phyloP scores from a whole-genome alignment of 1,284 basidiomycete species.

The Puccinia hordei region DNA sequence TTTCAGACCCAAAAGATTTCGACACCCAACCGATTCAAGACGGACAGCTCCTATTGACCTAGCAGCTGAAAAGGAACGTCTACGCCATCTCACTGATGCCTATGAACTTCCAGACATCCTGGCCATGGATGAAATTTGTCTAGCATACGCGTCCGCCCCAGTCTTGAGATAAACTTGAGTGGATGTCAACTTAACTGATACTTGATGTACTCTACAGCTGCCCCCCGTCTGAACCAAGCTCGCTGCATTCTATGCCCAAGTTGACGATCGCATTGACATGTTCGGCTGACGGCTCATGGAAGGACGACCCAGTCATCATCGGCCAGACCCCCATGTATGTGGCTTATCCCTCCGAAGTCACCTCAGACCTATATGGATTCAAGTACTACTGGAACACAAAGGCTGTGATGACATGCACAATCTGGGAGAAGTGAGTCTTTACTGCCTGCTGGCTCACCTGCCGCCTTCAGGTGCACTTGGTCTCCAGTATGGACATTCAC shows the following conservation, averaged over 20 bases:
- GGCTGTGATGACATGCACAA: slow-evolving; percentile 40
- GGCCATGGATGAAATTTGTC: slow-evolving; percentile 44
- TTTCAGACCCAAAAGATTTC: slow-evolving; percentile 38
- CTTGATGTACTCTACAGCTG: slow-evolving; percentile 4
- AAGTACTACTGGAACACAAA: slow-evolving; percentile 38
- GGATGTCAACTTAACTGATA: background rate
- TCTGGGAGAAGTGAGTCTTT: slow-evolving; percentile 47
- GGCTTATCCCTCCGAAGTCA: slow-evolving; percentile 39
- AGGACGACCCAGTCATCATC: slow-evolving; percentile 38
- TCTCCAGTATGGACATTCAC: background rate
- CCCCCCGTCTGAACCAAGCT: slow-evolving; percentile 29
- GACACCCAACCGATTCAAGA: slow-evolving; percentile 11
- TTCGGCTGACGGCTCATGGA: slow-evolving; percentile 48
- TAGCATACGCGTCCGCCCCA: slow-evolving; percentile 38
- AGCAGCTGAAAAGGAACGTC: slow-evolving; percentile 32
- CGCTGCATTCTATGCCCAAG: slow-evolving; percentile 10
- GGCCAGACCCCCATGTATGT: slow-evolving; percentile 27
- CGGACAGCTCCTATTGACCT: slow-evolving; percentile 15
- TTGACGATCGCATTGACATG: slow-evolving; percentile 45
- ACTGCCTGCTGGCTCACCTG: too few relatives aligned
- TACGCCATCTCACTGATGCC: slow-evolving; percentile 21
- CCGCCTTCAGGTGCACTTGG: too few relatives aligned
- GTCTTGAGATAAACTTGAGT: background rate
- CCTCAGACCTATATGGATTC: slow-evolving; percentile 21
- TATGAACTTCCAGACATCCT: slow-evolving; percentile 38